phyloP scores from a whole-genome alignment of 2,329 filamentous ascomycete species.

The Fusarium sulawesiense region DNA sequence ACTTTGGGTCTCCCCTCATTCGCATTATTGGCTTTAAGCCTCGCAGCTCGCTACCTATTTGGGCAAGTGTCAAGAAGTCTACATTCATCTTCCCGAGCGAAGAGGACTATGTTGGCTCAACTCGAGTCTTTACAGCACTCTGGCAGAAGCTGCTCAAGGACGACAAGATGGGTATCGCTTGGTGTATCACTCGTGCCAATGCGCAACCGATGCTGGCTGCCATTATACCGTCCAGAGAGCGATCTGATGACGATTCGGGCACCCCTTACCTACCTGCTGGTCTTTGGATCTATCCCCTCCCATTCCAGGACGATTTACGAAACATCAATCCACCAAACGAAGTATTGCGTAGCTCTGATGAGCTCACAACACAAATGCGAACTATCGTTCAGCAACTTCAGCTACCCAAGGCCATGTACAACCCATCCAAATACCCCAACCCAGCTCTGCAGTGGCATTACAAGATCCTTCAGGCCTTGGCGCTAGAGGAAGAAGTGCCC shows the following conservation, averaged over 20 bases:
- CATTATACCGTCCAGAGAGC: slow-evolving; percentile 79
- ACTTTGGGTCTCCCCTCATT: slow-evolving; percentile 85
- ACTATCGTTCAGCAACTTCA: slow-evolving; percentile 86
- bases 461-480: slow-evolving; percentile 88
- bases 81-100: slow-evolving; percentile 96
- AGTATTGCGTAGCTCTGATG: slow-evolving; percentile 69
- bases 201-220: slow-evolving; percentile 83
- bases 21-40: slow-evolving; percentile 96
- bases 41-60: slow-evolving; percentile 76
- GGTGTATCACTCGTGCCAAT: slow-evolving; percentile 87
- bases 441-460: slow-evolving; percentile 97
- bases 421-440: slow-evolving; percentile 90
- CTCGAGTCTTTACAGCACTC: slow-evolving; percentile 89
- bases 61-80: slow-evolving; percentile 87
- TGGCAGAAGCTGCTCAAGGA: slow-evolving; percentile 86
- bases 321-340: slow-evolving; percentile 72
- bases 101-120: slow-evolving; percentile 88
- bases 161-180: slow-evolving; percentile 85
- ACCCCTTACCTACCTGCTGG: slow-evolving; percentile 82
- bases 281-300: slow-evolving; percentile 88
- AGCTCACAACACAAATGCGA: slow-evolving; percentile 84
- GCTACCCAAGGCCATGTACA: slow-evolving; percentile 85
- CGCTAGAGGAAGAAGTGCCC: slow-evolving; percentile 90
- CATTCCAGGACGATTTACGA: slow-evolving; percentile 89
- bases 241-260: slow-evolving; percentile 70